phyloP scores from a whole-genome alignment of 192 early-diverging fungal genomes.

The Backusella tuberculispora region DNA sequence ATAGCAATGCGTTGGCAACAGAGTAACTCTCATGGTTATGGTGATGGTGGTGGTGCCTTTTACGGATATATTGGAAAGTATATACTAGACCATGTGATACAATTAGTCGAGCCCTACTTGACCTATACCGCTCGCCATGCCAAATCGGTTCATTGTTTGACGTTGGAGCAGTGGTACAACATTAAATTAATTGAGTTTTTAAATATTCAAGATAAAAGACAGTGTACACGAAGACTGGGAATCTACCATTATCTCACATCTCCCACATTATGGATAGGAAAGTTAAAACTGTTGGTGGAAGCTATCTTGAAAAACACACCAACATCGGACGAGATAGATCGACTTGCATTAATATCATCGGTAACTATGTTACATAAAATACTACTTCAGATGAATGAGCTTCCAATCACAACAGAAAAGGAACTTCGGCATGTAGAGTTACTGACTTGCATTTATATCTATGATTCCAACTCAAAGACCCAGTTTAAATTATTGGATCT shows the following conservation, averaged over 20 bases:
- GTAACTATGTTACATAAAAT: constrained; percentile 18
- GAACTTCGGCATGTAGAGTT: neutral
- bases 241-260: constrained; percentile 23
- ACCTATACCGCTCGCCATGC: constrained; percentile 14
- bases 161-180: constrained; percentile 18
- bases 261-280: constrained; percentile 31
- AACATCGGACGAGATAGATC: neutral
- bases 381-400: constrained; percentile 19
- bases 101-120: constrained; percentile 25
- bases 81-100: neutral
- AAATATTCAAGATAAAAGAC: neutral
- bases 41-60: neutral
- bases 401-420: neutral
- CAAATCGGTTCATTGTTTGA: constrained; percentile 14
- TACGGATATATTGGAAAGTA: neutral
- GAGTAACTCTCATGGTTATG: neutral
- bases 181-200: constrained; percentile 11
- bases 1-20: neutral
- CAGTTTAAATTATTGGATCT: neutral
- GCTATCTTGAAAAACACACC: constrained; percentile 29
- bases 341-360: neutral
- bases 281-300: constrained; percentile 16
- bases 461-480: neutral
- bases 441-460: neutral
- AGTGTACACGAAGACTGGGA: constrained; percentile 18